These are phyloP conservation scores for Quercus agrifolia DNA, from an alignment of 306 rosid species.

Conservation along the genomic window DNA sequence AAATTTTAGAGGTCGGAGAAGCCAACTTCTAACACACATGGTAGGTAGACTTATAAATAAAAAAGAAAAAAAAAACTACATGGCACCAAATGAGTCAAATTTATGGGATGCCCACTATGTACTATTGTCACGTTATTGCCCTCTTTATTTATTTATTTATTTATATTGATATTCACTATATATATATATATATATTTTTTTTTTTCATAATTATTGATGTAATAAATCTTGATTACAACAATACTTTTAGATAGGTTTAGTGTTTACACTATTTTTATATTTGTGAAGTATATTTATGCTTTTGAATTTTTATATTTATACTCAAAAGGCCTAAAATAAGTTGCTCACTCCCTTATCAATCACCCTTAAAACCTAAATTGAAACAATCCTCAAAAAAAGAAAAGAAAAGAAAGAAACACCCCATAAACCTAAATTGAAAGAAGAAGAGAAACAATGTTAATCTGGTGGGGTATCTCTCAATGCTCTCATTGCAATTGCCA, in stretches of 20 bases:
- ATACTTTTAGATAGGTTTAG: no score
- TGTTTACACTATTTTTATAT: background rate
- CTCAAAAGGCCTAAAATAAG: constrained; percentile 9
- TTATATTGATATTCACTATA: no score
- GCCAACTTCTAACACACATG: constrained; percentile 20
- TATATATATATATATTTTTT: no score
- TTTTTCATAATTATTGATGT: no score
- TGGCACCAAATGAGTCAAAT: constrained; percentile 54
- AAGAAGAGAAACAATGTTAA: constrained; percentile 21
- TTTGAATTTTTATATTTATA: constrained; percentile 1
- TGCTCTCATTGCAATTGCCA: background rate
- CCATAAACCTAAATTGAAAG: constrained; percentile 11
- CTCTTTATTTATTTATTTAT: background rate
- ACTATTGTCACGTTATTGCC: constrained; percentile 41
- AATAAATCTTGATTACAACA: no score
- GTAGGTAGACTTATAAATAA: background rate
- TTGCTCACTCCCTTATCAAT: constrained; percentile 28
- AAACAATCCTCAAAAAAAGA: background rate
- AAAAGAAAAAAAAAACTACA: constrained; percentile 13
- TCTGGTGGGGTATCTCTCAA: constrained; percentile 25
- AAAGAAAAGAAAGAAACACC: background rate
- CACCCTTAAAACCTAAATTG: constrained; percentile 11
- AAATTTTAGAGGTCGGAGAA: constrained; percentile 28
- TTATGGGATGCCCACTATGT: constrained; percentile 68
- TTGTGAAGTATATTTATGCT: background rate